phyloP scores from a whole-genome alignment of 164 flowering plant genomes.

The Warburgia ugandensis region DNA sequence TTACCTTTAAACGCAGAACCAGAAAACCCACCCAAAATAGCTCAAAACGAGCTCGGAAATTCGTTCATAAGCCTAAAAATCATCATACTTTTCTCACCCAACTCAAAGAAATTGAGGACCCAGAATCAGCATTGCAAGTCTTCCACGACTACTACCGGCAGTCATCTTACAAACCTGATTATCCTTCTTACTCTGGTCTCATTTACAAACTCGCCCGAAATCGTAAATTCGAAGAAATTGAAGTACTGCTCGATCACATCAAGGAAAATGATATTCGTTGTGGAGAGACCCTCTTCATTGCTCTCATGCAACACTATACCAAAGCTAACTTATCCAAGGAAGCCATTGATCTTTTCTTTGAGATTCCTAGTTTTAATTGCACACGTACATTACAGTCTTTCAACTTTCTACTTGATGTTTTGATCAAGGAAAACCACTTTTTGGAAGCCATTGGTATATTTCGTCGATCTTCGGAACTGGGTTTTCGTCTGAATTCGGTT shows the following conservation, averaged over 20 bases:
- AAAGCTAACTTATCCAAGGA: conserved; percentile 38
- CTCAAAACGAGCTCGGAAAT: too few species aligned
- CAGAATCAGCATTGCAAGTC: conserved; percentile 44
- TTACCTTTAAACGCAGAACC: too few species aligned
- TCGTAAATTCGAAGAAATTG: conserved; percentile 45
- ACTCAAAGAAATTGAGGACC: conserved; percentile 38
- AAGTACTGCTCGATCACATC: conserved; percentile 34
- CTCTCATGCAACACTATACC: conserved; percentile 62
- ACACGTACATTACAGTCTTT: conserved; percentile 51
- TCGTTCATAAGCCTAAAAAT: conserved; percentile 16
- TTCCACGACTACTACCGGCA: conserved; percentile 37
- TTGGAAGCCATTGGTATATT: conserved; percentile 43
- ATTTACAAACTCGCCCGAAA: conserved; percentile 66
- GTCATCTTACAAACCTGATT: conserved; percentile 71
- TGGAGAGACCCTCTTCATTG: conserved; percentile 48
- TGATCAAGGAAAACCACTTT: conserved; percentile 39
- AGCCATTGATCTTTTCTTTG: conserved; percentile 51
- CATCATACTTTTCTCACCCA: conserved; percentile 44
- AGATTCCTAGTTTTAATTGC: conserved; percentile 56
- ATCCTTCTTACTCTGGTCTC: conserved; percentile 70
- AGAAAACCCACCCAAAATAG: too few species aligned
- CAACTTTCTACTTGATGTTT: conserved; percentile 50
- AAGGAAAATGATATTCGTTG: conserved; percentile 38
- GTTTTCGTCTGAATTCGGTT: conserved; percentile 53
- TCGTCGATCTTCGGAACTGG: conserved; percentile 25